phyloP scores from a whole-genome alignment of 129 eudicot species.

The Escallonia herrerae region DNA sequence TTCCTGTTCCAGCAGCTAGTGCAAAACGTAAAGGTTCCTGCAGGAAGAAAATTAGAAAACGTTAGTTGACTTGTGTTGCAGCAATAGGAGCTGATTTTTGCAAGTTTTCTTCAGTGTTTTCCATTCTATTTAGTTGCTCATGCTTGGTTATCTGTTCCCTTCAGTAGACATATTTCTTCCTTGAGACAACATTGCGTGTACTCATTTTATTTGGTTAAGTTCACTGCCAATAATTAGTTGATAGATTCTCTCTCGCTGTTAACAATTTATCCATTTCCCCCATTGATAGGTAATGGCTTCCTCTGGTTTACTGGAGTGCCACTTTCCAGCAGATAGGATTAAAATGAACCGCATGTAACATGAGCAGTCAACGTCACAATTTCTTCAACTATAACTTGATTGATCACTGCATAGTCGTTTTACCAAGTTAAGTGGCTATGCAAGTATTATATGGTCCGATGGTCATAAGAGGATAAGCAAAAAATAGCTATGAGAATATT shows the following conservation, averaged over 20 bases:
- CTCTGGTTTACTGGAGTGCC: background rate
- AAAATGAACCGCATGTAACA: background rate
- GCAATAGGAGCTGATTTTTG: background rate
- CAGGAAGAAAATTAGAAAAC: slow-evolving; percentile 15
- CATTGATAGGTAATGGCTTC: too few relatives aligned
- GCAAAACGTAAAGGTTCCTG: slow-evolving; percentile 90
- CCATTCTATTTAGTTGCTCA: background rate
- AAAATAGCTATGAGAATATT: too few relatives aligned
- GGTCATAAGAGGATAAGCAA: too few relatives aligned
- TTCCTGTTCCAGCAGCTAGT: slow-evolving; percentile 90
- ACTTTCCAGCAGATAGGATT: background rate
- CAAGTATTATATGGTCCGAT: too few relatives aligned
- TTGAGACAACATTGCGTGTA: background rate
- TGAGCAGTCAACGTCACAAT: background rate
- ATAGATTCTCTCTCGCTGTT: too few relatives aligned
- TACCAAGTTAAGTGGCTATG: too few relatives aligned
- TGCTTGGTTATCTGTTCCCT: background rate
- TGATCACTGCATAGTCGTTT: too few relatives aligned
- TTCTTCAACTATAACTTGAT: too few relatives aligned
- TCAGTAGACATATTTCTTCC: background rate
- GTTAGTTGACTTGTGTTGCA: background rate
- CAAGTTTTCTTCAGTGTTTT: background rate
- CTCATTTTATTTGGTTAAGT: background rate
- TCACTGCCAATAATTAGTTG: too few relatives aligned
- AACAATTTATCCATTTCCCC: too few relatives aligned